Evolutionary conservation across 257 asterid species (phyloP).

Genomic region (Solanum virginianum): DNA sequence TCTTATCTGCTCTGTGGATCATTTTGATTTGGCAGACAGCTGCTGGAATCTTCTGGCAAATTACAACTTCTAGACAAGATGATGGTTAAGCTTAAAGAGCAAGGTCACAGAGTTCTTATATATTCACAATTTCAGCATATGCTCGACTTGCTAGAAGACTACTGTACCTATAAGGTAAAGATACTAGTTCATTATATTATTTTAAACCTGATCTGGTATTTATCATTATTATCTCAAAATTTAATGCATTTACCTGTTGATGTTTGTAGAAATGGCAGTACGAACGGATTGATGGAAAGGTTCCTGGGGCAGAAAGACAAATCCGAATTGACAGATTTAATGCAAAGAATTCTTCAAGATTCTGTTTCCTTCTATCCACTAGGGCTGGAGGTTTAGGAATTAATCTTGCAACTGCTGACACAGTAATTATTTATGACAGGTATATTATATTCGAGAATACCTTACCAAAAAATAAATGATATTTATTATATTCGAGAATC

Average conservation of each 20-base stretch:
- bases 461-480: neutral
- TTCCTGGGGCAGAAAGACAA: slow-evolving; percentile 96
- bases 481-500: neutral
- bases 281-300: slow-evolving; percentile 96
- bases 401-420: slow-evolving; percentile 99
- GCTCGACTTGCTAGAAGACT: slow-evolving; percentile 92
- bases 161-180: slow-evolving; percentile 73
- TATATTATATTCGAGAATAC: slow-evolving; percentile 11
- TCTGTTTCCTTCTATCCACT: slow-evolving; percentile 94
- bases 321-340: slow-evolving; percentile 93
- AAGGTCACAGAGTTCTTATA: slow-evolving; percentile 90
- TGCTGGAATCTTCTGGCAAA: slow-evolving; percentile 89
- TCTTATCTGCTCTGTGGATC: neutral
- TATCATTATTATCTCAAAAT: neutral
- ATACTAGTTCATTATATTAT: neutral
- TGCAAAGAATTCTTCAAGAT: slow-evolving; percentile 91
- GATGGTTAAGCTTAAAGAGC: slow-evolving; percentile 95
- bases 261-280: slow-evolving; percentile 66
- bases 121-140: slow-evolving; percentile 96
- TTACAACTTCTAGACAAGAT: slow-evolving; percentile 94
- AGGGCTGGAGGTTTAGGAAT: slow-evolving; percentile 99
- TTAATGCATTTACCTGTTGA: slow-evolving; percentile 1
- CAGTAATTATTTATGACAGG: slow-evolving; percentile 97
- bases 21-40: slow-evolving; percentile 45
- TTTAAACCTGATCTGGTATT: neutral